Percentiles rank a stretch among this genome's conserved stretches.
Conservation (phyloP, 2,329 filamentous ascomycete species). For the Mycogone perniciosa region DNA sequence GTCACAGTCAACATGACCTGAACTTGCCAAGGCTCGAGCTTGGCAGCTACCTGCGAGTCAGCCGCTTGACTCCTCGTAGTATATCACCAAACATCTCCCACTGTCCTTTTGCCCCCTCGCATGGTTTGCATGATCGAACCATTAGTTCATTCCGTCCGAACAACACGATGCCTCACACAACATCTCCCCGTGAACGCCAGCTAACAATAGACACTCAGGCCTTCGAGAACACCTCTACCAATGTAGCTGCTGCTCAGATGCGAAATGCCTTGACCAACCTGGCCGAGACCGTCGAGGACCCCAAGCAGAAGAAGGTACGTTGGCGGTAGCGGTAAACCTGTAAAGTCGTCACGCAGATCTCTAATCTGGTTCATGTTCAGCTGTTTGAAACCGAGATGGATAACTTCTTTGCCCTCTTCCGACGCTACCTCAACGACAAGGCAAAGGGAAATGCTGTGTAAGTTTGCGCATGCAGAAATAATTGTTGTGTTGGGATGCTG, state of each 20-base stretch:
- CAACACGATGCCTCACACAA: slow-evolving; percentile 3
- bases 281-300: slow-evolving; percentile 80
- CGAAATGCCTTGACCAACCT: slow-evolving; percentile 93
- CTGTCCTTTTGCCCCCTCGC: neutral
- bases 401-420: slow-evolving; percentile 99
- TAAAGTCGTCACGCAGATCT: neutral
- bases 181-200: slow-evolving; percentile 4
- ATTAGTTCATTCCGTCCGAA: neutral
- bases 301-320: slow-evolving; percentile 73
- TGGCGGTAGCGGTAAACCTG: neutral
- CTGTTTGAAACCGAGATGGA: slow-evolving; percentile 99
- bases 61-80: too few relatives aligned
- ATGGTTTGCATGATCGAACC: neutral
- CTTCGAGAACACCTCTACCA: slow-evolving; percentile 98
- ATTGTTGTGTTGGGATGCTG: neutral
- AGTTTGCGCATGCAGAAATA: slow-evolving; percentile 23
- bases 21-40: too few relatives aligned
- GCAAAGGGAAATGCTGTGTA: slow-evolving; percentile 91
- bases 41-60: too few relatives aligned
- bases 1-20: too few relatives aligned
- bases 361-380: slow-evolving; percentile 34
- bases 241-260: slow-evolving; percentile 97
- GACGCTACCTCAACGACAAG: slow-evolving; percentile 97
- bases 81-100: too few relatives aligned
- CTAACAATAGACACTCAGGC: slow-evolving; percentile 53